Percentiles rank a stretch among this genome's conserved stretches.
Conservation (phyloP, 148 eudicot species). For the Salicornia ramosissima region DNA sequence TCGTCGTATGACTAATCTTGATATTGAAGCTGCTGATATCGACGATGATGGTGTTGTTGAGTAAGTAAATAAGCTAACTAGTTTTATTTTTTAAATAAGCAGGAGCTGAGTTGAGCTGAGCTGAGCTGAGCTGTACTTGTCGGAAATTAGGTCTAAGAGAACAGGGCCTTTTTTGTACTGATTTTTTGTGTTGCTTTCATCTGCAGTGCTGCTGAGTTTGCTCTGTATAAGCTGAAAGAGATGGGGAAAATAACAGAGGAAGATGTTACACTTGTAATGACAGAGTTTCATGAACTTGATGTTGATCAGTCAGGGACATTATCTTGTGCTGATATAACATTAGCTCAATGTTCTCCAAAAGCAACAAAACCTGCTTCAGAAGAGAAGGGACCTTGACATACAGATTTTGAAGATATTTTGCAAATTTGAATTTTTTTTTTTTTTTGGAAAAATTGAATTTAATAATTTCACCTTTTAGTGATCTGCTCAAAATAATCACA, state of each 20-base stretch:
- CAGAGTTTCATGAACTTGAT: conserved; percentile 64
- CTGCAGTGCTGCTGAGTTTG: conserved; percentile 69
- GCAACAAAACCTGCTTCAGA: neutral
- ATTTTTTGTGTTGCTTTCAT: neutral
- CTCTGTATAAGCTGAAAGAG: conserved; percentile 69
- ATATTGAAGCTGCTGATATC: conserved; percentile 80
- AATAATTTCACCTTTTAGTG: too few species aligned
- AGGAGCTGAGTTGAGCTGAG: too few species aligned
- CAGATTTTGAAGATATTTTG: neutral
- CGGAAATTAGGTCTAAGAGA: too few species aligned
- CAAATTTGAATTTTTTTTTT: neutral
- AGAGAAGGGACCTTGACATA: neutral
- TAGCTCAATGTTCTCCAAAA: conserved; percentile 47
- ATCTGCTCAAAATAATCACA: too few species aligned
- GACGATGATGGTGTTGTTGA: conserved; percentile 63
- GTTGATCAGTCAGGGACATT: conserved; percentile 77
- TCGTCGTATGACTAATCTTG: conserved; percentile 41
- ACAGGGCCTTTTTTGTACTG: too few species aligned
- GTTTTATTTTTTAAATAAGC: too few species aligned
- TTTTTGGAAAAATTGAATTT: too few species aligned
- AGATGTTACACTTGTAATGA: conserved; percentile 50
- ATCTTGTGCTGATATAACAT: conserved; percentile 44
- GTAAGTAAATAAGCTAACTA: too few species aligned
- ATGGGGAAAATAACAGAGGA: conserved; percentile 76
- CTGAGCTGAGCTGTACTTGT: too few species aligned